Evolutionary conservation across 2,329 filamentous ascomycete species (phyloP).

Genomic region (Aspergillus novofumigatus): DNA sequence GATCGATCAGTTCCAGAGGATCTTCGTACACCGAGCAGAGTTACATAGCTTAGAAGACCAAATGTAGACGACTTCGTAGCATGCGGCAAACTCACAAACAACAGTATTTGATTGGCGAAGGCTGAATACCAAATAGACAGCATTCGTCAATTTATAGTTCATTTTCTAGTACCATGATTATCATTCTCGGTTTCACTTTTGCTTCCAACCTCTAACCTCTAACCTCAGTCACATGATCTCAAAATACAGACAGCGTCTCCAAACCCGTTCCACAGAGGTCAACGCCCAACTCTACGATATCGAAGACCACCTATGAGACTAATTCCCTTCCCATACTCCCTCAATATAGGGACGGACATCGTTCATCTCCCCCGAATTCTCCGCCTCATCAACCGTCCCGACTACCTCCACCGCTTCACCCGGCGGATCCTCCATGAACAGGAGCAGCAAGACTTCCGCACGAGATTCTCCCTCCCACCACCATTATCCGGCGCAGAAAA

Average conservation of each 20-base stretch:
- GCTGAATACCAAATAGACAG: not conserved
- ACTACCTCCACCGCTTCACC: conserved; percentile 36
- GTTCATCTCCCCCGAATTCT: conserved; percentile 65
- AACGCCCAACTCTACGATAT: not conserved
- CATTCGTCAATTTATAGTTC: not conserved
- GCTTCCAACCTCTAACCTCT: not conserved
- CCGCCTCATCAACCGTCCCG: conserved; percentile 49
- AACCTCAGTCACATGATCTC: not conserved
- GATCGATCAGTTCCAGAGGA: not conserved
- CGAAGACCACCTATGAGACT: conserved; percentile 27
- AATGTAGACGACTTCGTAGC: not conserved
- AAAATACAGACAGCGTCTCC: not conserved
- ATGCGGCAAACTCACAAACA: not conserved
- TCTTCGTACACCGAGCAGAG: not conserved
- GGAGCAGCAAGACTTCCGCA: conserved; percentile 36
- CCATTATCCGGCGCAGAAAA: not conserved
- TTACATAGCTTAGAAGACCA: not conserved
- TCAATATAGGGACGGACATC: conserved; percentile 75
- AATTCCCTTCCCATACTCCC: conserved; percentile 56
- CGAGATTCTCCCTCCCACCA: conserved; percentile 25
- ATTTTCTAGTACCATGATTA: not conserved
- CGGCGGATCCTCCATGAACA: conserved; percentile 38
- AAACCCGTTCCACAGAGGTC: not conserved
- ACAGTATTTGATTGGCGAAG: not conserved
- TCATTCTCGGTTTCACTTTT: not conserved